Percentiles rank a stretch among this genome's conserved stretches.
phyloP scores from a whole-genome alignment of 2,329 filamentous ascomycete species.

The Knoxdaviesia capensis region DNA sequence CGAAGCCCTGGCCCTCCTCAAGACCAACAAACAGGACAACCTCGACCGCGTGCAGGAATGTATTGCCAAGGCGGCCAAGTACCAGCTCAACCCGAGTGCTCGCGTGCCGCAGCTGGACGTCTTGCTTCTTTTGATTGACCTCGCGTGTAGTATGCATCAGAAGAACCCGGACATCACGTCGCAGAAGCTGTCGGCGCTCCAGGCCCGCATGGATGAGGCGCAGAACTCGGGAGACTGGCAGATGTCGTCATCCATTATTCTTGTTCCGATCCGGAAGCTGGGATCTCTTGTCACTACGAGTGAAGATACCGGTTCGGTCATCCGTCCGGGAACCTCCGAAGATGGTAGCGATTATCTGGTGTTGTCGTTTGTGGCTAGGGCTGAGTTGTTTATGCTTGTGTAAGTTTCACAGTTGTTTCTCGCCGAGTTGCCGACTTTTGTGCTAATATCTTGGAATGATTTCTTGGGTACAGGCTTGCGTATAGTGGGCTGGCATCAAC shows the following conservation, averaged over 20 bases:
- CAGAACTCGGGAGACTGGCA: constrained; percentile 23
- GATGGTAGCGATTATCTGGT: constrained; percentile 32
- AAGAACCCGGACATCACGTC: constrained; percentile 34
- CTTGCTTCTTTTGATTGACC: constrained; percentile 46
- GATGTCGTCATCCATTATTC: constrained; percentile 24
- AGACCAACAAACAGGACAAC: constrained; percentile 40
- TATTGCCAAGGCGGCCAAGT: constrained; percentile 52
- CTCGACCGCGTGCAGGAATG: constrained; percentile 53
- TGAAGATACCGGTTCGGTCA: constrained; percentile 32
- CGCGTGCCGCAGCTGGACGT: constrained; percentile 46
- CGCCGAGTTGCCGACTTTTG: not conserved
- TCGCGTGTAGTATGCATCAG: constrained; percentile 47
- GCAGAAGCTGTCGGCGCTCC: constrained; percentile 41
- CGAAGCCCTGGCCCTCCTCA: constrained; percentile 50
- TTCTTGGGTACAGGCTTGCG: constrained; percentile 5
- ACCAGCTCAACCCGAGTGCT: constrained; percentile 45
- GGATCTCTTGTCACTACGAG: constrained; percentile 23
- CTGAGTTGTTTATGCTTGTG: constrained; percentile 35
- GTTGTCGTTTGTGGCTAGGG: constrained; percentile 38
- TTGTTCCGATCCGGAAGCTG: constrained; percentile 32
- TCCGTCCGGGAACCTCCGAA: constrained; percentile 24
- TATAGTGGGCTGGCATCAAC: too few relatives aligned
- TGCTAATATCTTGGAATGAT: not conserved
- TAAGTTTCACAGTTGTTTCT: constrained; percentile 14
- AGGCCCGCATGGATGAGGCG: constrained; percentile 38